Evolutionary conservation across 306 rosid genomes (phyloP).

Genomic region (Sicyos baderoa): DNA sequence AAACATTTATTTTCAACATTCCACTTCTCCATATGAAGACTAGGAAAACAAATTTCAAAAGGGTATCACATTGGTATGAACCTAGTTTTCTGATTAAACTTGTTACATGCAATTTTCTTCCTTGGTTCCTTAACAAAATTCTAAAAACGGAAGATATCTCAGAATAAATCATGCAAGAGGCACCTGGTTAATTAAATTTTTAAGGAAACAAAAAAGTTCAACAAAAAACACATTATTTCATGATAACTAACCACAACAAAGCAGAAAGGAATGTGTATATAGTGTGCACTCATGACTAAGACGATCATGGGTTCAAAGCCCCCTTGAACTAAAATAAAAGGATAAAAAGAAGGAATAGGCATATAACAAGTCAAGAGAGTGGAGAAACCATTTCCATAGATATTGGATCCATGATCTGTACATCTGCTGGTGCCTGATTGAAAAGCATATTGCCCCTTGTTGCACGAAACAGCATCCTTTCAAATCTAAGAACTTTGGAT

Average conservation of each 20-base stretch:
- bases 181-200: background rate
- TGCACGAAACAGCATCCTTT: slow-evolving; percentile 96
- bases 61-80: background rate
- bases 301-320: too few relatives aligned
- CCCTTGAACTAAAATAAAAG: too few relatives aligned
- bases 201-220: slow-evolving; percentile 8
- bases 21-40: background rate
- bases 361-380: too few relatives aligned
- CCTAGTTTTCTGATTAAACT: background rate
- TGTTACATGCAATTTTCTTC: background rate
- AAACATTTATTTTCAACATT: background rate
- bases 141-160: background rate
- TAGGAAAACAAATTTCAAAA: background rate
- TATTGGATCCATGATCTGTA: slow-evolving; percentile 80
- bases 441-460: slow-evolving; percentile 98
- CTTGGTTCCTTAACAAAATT: background rate
- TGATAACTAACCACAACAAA: background rate
- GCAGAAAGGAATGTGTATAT: too few relatives aligned
- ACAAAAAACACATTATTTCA: background rate
- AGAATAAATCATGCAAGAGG: background rate
- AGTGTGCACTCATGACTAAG: too few relatives aligned
- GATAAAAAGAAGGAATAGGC: background rate
- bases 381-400: slow-evolving; percentile 84
- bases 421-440: slow-evolving; percentile 83
- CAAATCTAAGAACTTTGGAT: slow-evolving; percentile 75